Percentiles rank a stretch among this genome's conserved stretches.
These are phyloP conservation scores for Phytophthora pluvialis DNA, from an alignment of 352 stramenopile genomes.

Conservation along the genomic window DNA sequence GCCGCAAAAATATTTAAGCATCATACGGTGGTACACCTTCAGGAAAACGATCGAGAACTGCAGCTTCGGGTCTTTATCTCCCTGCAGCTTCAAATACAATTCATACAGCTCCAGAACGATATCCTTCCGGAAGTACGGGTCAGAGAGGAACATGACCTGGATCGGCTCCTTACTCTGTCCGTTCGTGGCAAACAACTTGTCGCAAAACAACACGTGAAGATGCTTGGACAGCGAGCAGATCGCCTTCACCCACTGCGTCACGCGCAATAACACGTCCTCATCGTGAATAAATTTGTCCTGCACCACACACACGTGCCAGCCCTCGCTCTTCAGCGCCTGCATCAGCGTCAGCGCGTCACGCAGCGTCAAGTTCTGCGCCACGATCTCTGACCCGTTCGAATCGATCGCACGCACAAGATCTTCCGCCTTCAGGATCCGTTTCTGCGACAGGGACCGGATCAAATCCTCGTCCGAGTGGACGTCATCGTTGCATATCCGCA, in stretches of 20 bases:
- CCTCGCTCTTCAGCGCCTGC: constrained; percentile 79
- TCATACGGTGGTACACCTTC: constrained; percentile 87
- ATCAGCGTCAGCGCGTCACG: constrained; percentile 73
- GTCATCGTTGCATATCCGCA: constrained; percentile 98
- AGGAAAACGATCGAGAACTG: constrained; percentile 91
- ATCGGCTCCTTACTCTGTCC: constrained; percentile 71
- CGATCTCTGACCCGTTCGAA: constrained; percentile 74
- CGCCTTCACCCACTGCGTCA: constrained; percentile 81
- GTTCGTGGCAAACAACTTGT: constrained; percentile 62
- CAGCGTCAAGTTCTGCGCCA: constrained; percentile 58
- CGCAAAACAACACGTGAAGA: constrained; percentile 71
- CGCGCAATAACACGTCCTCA: constrained; percentile 65
- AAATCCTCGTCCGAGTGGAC: constrained; percentile 98
- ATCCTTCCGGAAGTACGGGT: constrained; percentile 96
- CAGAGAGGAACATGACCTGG: constrained; percentile 91
- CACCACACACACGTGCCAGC: constrained; percentile 86
- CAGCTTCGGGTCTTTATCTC: constrained; percentile 94
- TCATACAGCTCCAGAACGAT: constrained; percentile 92
- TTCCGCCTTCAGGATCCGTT: constrained; percentile 64
- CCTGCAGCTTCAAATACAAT: constrained; percentile 95
- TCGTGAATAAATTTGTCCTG: constrained; percentile 74
- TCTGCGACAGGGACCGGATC: constrained; percentile 89
- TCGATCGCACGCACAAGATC: constrained; percentile 78
- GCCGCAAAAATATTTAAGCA: constrained; percentile 89
- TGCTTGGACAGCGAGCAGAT: constrained; percentile 66